Percentiles rank a stretch among this genome's conserved stretches.
phyloP scores from a whole-genome alignment of 805 yeast genomes.

The Metschnikowia cubensis region DNA sequence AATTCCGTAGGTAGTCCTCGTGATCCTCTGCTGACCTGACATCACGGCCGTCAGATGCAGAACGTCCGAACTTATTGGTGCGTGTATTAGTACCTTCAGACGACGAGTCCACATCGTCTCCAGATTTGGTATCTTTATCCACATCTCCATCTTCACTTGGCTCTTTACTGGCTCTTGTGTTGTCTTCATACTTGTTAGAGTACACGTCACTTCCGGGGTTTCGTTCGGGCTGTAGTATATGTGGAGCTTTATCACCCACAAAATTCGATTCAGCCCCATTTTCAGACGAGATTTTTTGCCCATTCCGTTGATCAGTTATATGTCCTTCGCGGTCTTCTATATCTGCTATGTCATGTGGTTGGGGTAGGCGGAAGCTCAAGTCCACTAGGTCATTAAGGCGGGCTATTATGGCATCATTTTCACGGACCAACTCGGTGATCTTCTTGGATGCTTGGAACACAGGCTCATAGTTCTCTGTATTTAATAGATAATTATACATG shows the following conservation, averaged over 20 bases:
- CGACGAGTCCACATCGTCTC: too few relatives aligned
- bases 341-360: constrained; percentile 6
- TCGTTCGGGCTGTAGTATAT: not conserved
- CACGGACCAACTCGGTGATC: constrained; percentile 18
- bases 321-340: not conserved
- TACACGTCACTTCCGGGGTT: not conserved
- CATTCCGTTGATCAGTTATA: not conserved
- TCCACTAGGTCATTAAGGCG: constrained; percentile 24
- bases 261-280: not conserved
- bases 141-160: not conserved
- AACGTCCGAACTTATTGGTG: not conserved
- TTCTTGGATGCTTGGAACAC: constrained; percentile 22
- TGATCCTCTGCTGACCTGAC: not conserved
- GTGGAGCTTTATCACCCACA: not conserved
- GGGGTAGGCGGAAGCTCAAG: constrained; percentile 12
- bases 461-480: constrained; percentile 33
- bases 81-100: not conserved
- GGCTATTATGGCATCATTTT: constrained; percentile 24
- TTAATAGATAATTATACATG: constrained; percentile 17
- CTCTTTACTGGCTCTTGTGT: not conserved
- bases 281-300: not conserved
- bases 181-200: not conserved
- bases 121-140: not conserved
- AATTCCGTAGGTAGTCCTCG: constrained; percentile 24
- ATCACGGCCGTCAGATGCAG: not conserved